A percentile compares a stretch with the other conserved stretches of the same genome.
Evolutionary conservation across 768 basidiomycete genomes (phyloP).

Genomic region (Serendipita sp.): DNA sequence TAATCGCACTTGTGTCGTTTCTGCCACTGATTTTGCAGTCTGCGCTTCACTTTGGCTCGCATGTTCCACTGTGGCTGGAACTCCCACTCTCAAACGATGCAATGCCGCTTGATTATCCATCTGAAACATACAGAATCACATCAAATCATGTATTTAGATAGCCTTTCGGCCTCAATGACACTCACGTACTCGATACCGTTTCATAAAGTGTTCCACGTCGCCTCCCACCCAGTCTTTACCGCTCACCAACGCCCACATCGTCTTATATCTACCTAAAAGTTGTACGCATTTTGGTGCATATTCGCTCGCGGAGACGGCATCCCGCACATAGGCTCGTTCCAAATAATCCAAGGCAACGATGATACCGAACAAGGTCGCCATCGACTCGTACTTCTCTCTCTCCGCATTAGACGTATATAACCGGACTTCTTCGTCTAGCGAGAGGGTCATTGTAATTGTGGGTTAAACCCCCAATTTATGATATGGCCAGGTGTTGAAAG

Average conservation of each 20-base stretch:
- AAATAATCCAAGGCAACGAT: conserved; percentile 85
- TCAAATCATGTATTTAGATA: not conserved
- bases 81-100: conserved; percentile 77
- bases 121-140: conserved; percentile 30
- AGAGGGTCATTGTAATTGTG: conserved; percentile 24
- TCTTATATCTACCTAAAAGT: conserved; percentile 93
- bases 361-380: conserved; percentile 83
- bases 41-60: conserved; percentile 83
- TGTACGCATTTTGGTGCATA: conserved; percentile 93
- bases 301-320: conserved; percentile 87
- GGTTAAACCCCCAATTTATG: not conserved
- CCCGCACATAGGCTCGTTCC: conserved; percentile 87
- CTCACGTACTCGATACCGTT: conserved; percentile 52
- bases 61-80: conserved; percentile 94
- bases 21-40: conserved; percentile 92
- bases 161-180: not conserved
- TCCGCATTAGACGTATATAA: conserved; percentile 77
- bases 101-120: conserved; percentile 90
- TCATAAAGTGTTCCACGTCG: conserved; percentile 88
- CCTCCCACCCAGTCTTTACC: conserved; percentile 18
- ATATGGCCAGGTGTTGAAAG: not conserved
- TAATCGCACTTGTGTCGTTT: conserved; percentile 72
- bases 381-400: conserved; percentile 71
- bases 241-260: conserved; percentile 77
- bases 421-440: conserved; percentile 83